phyloP scores from a whole-genome alignment of 2,329 filamentous ascomycete genomes.

The Fusarium chaquense region DNA sequence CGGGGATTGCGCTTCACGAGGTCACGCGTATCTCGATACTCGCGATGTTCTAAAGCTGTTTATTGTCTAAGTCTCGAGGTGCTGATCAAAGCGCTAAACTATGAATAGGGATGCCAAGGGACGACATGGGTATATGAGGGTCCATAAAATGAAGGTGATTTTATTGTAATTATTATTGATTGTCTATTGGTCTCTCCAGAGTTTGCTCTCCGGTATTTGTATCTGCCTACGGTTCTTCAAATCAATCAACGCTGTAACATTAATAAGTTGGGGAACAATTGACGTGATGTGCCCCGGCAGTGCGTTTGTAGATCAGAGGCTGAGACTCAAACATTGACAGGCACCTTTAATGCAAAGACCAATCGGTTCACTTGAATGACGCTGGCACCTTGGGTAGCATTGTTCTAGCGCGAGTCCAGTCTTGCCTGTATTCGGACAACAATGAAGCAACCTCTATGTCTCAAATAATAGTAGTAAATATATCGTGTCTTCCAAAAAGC shows the following conservation, averaged over 20 bases:
- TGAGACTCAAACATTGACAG: background rate
- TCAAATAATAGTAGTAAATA: background rate
- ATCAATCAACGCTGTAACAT: background rate
- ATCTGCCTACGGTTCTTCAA: background rate
- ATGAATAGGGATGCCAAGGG: constrained; percentile 6
- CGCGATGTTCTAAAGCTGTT: background rate
- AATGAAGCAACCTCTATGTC: background rate
- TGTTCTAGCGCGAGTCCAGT: background rate
- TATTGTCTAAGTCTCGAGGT: background rate
- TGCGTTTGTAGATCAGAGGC: constrained; percentile 4
- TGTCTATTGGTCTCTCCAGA: background rate
- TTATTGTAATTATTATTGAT: constrained; percentile 15
- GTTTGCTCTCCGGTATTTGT: background rate
- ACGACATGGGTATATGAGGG: constrained; percentile 16
- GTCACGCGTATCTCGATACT: background rate
- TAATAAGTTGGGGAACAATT: background rate
- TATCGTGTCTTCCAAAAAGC: background rate
- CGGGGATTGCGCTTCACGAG: background rate
- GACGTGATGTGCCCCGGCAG: background rate
- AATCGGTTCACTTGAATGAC: constrained; percentile 28
- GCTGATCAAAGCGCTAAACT: background rate
- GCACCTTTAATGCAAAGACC: background rate
- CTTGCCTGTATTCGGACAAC: background rate
- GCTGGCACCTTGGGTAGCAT: constrained; percentile 3
- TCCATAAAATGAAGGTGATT: constrained; percentile 29